Base-by-base conservation (phyloP, 345 rosid genomes). In the Camelina sativa region DNA sequence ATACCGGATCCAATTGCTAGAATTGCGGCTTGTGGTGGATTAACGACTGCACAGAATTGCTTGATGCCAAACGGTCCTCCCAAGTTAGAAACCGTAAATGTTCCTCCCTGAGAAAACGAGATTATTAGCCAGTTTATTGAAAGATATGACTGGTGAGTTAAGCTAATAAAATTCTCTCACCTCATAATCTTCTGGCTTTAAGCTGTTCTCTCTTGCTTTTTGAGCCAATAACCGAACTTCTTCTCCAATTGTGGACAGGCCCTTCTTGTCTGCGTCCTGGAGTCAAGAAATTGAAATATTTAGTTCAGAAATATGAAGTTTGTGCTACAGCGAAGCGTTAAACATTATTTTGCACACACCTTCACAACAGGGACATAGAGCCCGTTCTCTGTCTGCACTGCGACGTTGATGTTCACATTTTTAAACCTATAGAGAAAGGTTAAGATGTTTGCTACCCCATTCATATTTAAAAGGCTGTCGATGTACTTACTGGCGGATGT, bases 11-110 rank as follows among this genome's bases (percentile, higher is more conserved):
- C 99, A 72, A 95, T 87, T 6, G 99, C 98, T 64, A 95, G 89
- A 82, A 95, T 95, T 77, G 93, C 98, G 8, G 99, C 80, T 76
- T 95, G 99, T 73, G 99, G 99, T 48, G 97, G 98, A 81, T 92
- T 95, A 47, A 95, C 80, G 34, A 95, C 92, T 65, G 96, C 99
- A 77, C 98, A 88, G 71, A 95, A 91, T 77, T 95, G 98, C 84
- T 89, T 92, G 80, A 96, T 80, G 17, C 96, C 98, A 40, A 90
- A 92, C 12, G 99, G 98, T 62, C 98, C 99, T 72, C 81, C 81
- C 85, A 95, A 82, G 82, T 95, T 95, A 54, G 99, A 86, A 7
- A 95, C 98, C 0, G 98, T 87, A 71, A 95, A 95, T 11, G 99
- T 92, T 64, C 99, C 99, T 79, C 98, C 98, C 99, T 95, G 90